These are phyloP conservation scores for Lichtheimia hyalospora DNA, from an alignment of 371 early-diverging fungal species.

Conservation along the genomic window DNA sequence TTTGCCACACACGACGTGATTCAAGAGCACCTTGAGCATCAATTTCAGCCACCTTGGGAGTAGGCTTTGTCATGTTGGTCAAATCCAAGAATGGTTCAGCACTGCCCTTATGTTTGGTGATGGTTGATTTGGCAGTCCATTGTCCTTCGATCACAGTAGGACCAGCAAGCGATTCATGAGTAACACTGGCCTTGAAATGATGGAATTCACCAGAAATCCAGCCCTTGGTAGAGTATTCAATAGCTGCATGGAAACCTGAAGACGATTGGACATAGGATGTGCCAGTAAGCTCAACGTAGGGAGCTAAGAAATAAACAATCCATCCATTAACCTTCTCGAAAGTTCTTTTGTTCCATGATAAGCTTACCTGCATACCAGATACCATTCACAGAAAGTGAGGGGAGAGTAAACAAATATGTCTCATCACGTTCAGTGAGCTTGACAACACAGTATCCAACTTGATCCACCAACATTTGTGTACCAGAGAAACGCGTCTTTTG, in stretches of 20 bases:
- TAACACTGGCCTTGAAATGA: slow-evolving; percentile 72
- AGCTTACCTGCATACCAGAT: slow-evolving; percentile 73
- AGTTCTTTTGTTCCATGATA: background rate
- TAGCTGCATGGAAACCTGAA: slow-evolving; percentile 61
- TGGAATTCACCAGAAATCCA: slow-evolving; percentile 84
- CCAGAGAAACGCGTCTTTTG: slow-evolving; percentile 83
- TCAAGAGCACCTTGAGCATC: slow-evolving; percentile 65
- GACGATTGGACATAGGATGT: slow-evolving; percentile 68
- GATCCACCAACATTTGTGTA: slow-evolving; percentile 75
- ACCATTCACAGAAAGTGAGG: slow-evolving; percentile 77
- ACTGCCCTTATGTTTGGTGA: slow-evolving; percentile 46
- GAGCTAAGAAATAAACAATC: slow-evolving; percentile 31
- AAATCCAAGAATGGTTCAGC: slow-evolving; percentile 55
- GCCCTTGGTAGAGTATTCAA: slow-evolving; percentile 76
- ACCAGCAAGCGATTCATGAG: slow-evolving; percentile 31
- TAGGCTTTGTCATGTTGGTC: slow-evolving; percentile 41
- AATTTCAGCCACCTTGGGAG: slow-evolving; percentile 49
- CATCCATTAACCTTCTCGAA: background rate
- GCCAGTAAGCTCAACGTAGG: slow-evolving; percentile 79
- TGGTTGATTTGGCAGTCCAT: slow-evolving; percentile 66
- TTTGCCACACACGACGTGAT: slow-evolving; percentile 74
- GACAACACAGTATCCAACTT: slow-evolving; percentile 71
- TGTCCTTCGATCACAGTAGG: slow-evolving; percentile 55
- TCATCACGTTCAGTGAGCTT: slow-evolving; percentile 59
- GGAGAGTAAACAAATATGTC: slow-evolving; percentile 73